phyloP scores from a whole-genome alignment of 2,329 filamentous ascomycete genomes.

The Aspergillus pseudoglaucus region DNA sequence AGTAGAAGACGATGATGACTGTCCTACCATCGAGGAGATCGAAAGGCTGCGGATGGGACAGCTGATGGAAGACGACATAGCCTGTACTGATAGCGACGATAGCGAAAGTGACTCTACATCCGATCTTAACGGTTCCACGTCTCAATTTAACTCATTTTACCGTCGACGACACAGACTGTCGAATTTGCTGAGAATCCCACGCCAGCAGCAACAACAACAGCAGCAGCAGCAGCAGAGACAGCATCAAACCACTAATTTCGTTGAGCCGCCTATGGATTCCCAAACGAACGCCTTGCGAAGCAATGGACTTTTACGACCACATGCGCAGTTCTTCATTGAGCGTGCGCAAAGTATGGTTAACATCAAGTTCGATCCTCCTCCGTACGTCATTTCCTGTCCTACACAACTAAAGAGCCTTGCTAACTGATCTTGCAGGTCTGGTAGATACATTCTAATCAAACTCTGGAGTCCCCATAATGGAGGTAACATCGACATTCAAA shows the following conservation, averaged over 20 bases:
- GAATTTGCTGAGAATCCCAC: conserved; percentile 18
- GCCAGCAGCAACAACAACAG: conserved; percentile 11
- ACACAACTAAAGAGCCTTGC: conserved; percentile 1
- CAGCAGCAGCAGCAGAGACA: conserved; percentile 15
- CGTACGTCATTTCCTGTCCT: conserved; percentile 23
- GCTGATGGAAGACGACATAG: conserved; percentile 24
- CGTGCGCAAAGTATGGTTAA: conserved; percentile 77
- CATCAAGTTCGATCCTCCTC: conserved; percentile 60
- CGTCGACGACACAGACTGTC: conserved; percentile 22
- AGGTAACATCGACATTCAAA: conserved; percentile 83
- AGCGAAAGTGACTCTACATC: conserved; percentile 22
- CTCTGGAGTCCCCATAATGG: conserved; percentile 74
- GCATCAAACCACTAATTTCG: conserved; percentile 19
- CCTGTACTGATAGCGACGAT: conserved; percentile 27
- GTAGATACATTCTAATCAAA: conserved; percentile 79
- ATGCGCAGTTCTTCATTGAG: conserved; percentile 78
- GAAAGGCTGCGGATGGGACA: conserved; percentile 18
- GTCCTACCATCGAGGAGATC: conserved; percentile 17
- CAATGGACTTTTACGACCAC: conserved; percentile 56
- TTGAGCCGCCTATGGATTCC: conserved; percentile 14
- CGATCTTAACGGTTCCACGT: conserved; percentile 8
- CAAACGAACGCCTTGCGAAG: not conserved
- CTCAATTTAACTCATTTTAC: conserved; percentile 13
- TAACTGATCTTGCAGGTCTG: conserved; percentile 47
- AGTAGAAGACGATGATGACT: conserved; percentile 17